phyloP scores from a whole-genome alignment of 2,329 filamentous ascomycete species.

The Lasiodiplodia sp. region DNA sequence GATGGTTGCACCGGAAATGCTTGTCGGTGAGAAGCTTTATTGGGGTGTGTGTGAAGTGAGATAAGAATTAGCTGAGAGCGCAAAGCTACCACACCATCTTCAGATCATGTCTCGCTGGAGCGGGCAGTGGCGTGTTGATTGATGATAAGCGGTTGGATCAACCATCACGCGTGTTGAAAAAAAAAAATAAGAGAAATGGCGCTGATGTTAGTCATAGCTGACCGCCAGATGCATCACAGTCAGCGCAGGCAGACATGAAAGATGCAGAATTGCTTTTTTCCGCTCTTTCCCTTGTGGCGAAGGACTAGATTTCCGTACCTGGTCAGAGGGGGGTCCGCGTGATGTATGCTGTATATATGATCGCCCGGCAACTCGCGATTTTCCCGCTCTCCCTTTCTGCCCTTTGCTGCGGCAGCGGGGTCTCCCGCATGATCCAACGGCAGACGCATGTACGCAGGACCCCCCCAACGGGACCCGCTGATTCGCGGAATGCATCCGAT shows the following conservation, averaged over 20 bases:
- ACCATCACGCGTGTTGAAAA: neutral
- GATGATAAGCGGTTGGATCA: neutral
- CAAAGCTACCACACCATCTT: neutral
- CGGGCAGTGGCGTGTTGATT: neutral
- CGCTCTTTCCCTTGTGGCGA: neutral
- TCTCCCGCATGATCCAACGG: too few species aligned
- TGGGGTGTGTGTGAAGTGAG: too few species aligned
- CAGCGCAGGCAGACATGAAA: neutral
- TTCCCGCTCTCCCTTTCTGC: neutral
- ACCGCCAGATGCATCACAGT: neutral
- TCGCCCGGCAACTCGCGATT: constrained; percentile 13
- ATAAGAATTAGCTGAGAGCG: neutral
- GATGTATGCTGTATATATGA: neutral
- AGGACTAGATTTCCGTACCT: neutral
- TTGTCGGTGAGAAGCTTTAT: too few species aligned
- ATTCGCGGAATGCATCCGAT: constrained; percentile 10
- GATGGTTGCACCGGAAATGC: too few species aligned
- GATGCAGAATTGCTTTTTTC: too few species aligned
- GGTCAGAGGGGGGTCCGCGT: neutral
- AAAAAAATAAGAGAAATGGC: neutral
- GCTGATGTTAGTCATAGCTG: neutral
- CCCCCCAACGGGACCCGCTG: too few species aligned
- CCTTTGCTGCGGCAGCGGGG: too few species aligned
- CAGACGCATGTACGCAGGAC: too few species aligned
- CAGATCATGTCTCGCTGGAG: neutral